Conservation (phyloP, 352 stramenopile genomes). For the Sclerospora graminicola region DNA sequence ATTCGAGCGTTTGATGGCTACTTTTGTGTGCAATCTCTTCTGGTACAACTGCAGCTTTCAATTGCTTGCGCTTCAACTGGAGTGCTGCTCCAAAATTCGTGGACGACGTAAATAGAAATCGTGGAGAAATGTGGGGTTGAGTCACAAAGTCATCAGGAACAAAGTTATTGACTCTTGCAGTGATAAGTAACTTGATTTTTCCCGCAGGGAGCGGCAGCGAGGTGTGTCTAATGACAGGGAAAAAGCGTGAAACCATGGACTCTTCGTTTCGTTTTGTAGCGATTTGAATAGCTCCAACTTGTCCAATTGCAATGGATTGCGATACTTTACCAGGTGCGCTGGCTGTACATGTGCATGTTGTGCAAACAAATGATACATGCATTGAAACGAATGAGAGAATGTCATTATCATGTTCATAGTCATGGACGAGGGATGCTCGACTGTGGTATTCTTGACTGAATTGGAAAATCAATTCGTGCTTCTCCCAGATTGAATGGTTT, state of each 20-base stretch:
- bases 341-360: neutral
- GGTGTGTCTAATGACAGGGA: neutral
- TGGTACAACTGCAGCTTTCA: constrained; percentile 23
- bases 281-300: neutral
- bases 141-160: too few species aligned
- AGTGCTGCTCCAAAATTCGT: constrained; percentile 28
- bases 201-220: too few species aligned
- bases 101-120: too few species aligned
- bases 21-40: constrained; percentile 10
- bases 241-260: neutral
- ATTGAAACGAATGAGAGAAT: neutral
- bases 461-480: neutral
- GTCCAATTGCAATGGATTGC: neutral
- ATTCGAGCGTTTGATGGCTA: too few species aligned
- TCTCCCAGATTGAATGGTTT: neutral
- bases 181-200: too few species aligned
- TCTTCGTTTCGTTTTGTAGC: neutral
- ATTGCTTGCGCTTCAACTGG: constrained; percentile 29
- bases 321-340: neutral
- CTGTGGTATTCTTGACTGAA: neutral
- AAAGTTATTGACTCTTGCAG: too few species aligned
- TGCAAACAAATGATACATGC: neutral
- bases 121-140: too few species aligned
- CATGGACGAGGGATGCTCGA: too few species aligned
- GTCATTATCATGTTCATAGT: too few species aligned